These are phyloP conservation scores for Solanum lycopersicoides DNA, from an alignment of 257 asterid species.

Conservation along the genomic window DNA sequence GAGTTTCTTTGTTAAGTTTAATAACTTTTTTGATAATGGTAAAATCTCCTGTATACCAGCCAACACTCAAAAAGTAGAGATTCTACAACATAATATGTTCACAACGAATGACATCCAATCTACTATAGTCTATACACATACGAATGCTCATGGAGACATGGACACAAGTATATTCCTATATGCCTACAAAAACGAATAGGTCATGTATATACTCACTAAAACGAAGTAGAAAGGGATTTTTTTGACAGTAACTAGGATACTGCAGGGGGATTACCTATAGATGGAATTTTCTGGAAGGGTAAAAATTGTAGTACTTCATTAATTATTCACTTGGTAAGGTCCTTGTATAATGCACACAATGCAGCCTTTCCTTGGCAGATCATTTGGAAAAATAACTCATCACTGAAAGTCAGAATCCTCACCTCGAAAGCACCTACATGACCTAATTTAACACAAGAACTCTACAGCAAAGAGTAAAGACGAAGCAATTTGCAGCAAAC, in stretches of 20 bases:
- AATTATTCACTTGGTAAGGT: too few species aligned
- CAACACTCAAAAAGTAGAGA: background rate
- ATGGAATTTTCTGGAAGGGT: background rate
- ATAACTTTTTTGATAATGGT: background rate
- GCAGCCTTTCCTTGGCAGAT: background rate
- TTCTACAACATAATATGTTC: background rate
- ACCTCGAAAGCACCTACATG: background rate
- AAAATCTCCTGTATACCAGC: background rate
- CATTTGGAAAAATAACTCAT: background rate
- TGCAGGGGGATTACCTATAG: background rate
- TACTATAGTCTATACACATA: background rate
- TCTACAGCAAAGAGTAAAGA: background rate
- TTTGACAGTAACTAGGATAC: background rate
- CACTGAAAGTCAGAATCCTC: background rate
- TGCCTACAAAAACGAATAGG: background rate
- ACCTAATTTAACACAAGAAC: background rate
- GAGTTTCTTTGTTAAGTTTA: background rate
- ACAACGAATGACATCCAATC: background rate
- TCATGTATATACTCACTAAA: background rate
- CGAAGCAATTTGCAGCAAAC: background rate
- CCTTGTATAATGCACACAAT: too few species aligned
- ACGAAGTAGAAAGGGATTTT: background rate
- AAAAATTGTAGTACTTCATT: too few species aligned
- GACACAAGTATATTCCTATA: background rate
- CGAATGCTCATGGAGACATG: background rate